Evolutionary conservation across 306 rosid species (phyloP).

Genomic region (Rosa persica): DNA sequence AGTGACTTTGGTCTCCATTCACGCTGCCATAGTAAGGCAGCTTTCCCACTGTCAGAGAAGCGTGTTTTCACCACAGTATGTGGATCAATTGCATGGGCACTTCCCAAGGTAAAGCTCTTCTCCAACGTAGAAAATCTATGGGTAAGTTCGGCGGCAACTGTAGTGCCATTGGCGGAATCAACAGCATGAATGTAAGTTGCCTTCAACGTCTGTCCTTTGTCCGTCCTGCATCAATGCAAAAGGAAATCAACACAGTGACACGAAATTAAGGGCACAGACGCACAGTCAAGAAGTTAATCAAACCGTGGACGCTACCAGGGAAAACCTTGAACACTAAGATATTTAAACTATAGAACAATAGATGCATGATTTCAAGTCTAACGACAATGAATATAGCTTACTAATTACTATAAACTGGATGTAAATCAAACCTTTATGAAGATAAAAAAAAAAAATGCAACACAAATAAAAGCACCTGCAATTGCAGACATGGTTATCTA

Average conservation of each 20-base stretch:
- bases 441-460: neutral
- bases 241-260: neutral
- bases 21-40: constrained; percentile 69
- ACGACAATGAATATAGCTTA: too few relatives aligned
- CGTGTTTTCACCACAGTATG: constrained; percentile 63
- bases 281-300: constrained; percentile 7
- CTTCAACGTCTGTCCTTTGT: constrained; percentile 71
- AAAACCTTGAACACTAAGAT: neutral
- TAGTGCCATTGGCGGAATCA: constrained; percentile 51
- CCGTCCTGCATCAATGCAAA: constrained; percentile 57
- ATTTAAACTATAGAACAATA: neutral
- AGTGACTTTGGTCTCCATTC: constrained; percentile 95
- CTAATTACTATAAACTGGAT: neutral
- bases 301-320: neutral
- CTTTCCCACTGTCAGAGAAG: constrained; percentile 70
- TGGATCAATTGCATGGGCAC: constrained; percentile 62
- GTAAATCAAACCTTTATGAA: neutral
- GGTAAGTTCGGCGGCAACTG: constrained; percentile 79
- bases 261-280: neutral
- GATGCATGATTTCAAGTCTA: neutral
- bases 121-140: constrained; percentile 61
- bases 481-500: neutral
- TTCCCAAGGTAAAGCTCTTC: constrained; percentile 76
- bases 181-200: constrained; percentile 81
- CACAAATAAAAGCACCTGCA: neutral